These are phyloP conservation scores for Colletotrichum costaricense DNA, from an alignment of 2,329 filamentous ascomycete species.

Conservation along the genomic window DNA sequence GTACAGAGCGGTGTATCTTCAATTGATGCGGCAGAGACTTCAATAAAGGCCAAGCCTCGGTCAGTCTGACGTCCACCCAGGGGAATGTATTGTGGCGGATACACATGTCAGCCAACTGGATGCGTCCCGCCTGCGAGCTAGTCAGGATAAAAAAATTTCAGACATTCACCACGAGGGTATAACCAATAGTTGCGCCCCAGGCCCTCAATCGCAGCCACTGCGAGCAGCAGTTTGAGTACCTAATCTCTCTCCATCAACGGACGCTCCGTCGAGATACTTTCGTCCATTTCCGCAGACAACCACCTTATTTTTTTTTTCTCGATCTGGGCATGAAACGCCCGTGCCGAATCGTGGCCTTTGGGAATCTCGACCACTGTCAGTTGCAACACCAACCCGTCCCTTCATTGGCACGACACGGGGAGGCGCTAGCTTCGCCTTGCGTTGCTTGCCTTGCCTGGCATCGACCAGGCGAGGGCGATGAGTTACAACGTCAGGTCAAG, in stretches of 20 bases:
- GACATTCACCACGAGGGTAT: slow-evolving; percentile 3
- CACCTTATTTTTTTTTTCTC: not conserved
- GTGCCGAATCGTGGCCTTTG: slow-evolving; percentile 21
- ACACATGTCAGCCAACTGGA: slow-evolving; percentile 23
- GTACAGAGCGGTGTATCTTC: not conserved
- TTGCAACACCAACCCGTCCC: not conserved
- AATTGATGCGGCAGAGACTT: not conserved
- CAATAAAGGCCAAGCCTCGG: not conserved
- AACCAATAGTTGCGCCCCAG: slow-evolving; percentile 8
- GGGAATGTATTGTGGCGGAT: not conserved
- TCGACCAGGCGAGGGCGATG: not conserved
- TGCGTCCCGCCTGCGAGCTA: slow-evolving; percentile 18
- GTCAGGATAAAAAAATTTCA: slow-evolving; percentile 12
- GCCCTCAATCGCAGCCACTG: not conserved
- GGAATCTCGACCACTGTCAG: slow-evolving; percentile 26
- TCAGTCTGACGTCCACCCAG: not conserved
- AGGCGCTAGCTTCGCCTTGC: slow-evolving; percentile 17
- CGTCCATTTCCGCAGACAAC: not conserved
- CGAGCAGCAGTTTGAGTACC: not conserved
- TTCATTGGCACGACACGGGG: slow-evolving; percentile 13
- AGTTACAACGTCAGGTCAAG: slow-evolving; percentile 9
- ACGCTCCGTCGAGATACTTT: slow-evolving; percentile 1
- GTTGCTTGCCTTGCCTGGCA: not conserved
- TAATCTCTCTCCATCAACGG: slow-evolving; percentile 9
- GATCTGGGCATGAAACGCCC: slow-evolving; percentile 32